Conservation (phyloP, 2,329 filamentous ascomycete genomes). For the Epicoccum nigrum region DNA sequence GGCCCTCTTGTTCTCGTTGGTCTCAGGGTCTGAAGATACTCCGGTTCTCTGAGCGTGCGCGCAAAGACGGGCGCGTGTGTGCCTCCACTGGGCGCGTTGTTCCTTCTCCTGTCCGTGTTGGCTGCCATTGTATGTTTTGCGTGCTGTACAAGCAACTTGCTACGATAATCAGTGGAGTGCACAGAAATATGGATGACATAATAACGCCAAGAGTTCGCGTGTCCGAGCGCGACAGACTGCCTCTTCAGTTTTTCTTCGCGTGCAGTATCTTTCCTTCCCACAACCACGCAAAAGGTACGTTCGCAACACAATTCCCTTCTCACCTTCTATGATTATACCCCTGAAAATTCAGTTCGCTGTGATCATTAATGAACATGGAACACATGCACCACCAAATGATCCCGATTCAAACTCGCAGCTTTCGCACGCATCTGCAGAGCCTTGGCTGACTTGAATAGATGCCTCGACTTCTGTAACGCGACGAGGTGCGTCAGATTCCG, state of each 20-base stretch:
- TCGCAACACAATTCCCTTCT: not conserved
- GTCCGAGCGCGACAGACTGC: slow-evolving; percentile 17
- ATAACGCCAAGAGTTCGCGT: slow-evolving; percentile 36
- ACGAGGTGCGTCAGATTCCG: not conserved
- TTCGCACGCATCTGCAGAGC: slow-evolving; percentile 4
- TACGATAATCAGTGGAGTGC: slow-evolving; percentile 14
- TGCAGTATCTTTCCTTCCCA: slow-evolving; percentile 28
- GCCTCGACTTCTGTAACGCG: not conserved
- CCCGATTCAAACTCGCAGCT: slow-evolving; percentile 18
- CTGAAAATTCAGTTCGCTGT: slow-evolving; percentile 59
- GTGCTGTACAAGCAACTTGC: slow-evolving; percentile 2
- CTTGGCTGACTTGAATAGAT: slow-evolving; percentile 27
- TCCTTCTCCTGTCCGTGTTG: slow-evolving; percentile 74
- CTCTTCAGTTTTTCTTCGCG: slow-evolving; percentile 34
- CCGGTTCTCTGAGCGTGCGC: slow-evolving; percentile 55
- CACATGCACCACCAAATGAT: slow-evolving; percentile 68
- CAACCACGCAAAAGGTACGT: slow-evolving; percentile 36
- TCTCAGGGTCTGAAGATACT: slow-evolving; percentile 52
- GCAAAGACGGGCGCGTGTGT: slow-evolving; percentile 77
- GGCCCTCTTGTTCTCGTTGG: slow-evolving; percentile 66
- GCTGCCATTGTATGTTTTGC: slow-evolving; percentile 27
- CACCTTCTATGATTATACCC: slow-evolving; percentile 56
- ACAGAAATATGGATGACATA: slow-evolving; percentile 33
- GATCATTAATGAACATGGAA: slow-evolving; percentile 62
- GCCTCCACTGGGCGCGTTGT: slow-evolving; percentile 83